These are phyloP conservation scores for Bryoerythrophyllum caledonicum DNA, from an alignment of 225 moss, liverwort and hornwort species.

Conservation along the genomic window DNA sequence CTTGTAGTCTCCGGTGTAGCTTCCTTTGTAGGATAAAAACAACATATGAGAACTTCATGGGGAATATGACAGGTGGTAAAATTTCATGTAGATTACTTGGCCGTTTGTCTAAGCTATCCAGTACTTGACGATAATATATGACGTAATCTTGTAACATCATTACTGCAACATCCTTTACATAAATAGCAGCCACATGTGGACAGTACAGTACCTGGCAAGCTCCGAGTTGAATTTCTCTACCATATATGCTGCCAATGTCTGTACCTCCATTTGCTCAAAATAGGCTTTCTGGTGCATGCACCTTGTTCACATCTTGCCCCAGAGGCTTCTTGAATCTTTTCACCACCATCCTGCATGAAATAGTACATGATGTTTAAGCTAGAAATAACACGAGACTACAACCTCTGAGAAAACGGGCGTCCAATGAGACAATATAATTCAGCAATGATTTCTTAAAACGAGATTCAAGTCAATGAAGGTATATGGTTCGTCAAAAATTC, in stretches of 20 bases:
- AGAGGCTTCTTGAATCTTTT: not conserved
- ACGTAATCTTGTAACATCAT: not conserved
- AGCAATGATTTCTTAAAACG: not conserved
- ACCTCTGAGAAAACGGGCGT: too few relatives aligned
- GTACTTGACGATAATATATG: not conserved
- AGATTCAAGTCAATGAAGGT: not conserved
- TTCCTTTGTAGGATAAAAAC: not conserved
- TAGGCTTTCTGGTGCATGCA: not conserved
- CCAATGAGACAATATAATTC: not conserved
- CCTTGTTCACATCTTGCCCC: slow-evolving; percentile 7
- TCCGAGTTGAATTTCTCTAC: not conserved
- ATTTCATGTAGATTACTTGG: not conserved
- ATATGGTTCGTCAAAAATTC: not conserved
- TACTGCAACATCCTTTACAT: not conserved
- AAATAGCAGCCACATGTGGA: not conserved
- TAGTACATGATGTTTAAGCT: too few relatives aligned
- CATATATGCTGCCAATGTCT: slow-evolving; percentile 7
- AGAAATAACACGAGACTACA: not conserved
- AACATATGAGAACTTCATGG: not conserved
- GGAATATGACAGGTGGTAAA: too few relatives aligned
- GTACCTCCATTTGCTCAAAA: not conserved
- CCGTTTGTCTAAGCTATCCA: not conserved
- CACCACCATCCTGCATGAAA: not conserved
- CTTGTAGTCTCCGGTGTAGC: not conserved
- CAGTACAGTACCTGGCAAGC: not conserved